Percentiles rank a stretch among this genome's conserved stretches.
phyloP scores from a whole-genome alignment of 176 grass and related monocot genomes.

The Aegilops longissima region DNA sequence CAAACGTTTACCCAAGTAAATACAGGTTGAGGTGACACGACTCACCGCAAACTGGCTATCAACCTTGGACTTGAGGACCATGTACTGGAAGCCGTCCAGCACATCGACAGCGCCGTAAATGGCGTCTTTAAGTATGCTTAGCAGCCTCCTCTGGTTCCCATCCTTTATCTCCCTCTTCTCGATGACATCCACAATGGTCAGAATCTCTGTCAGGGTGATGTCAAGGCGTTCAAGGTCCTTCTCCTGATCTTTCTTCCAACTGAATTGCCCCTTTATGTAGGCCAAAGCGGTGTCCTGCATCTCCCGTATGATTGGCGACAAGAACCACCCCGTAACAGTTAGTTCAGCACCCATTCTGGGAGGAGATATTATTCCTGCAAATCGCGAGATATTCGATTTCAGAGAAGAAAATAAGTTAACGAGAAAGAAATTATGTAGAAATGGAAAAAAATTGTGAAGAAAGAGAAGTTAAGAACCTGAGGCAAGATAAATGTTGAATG shows the following conservation, averaged over 20 bases:
- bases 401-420: conserved; percentile 2
- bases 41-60: conserved; percentile 22
- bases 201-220: conserved; percentile 47
- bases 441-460: neutral
- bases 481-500: neutral
- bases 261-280: conserved; percentile 45
- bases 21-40: conserved; percentile 7
- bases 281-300: conserved; percentile 47
- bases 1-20: conserved; percentile 33
- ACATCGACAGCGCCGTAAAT: conserved; percentile 61
- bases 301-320: conserved; percentile 56
- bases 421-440: neutral
- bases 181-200: conserved; percentile 33
- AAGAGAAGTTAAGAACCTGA: neutral
- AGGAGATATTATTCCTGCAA: neutral
- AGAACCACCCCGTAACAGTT: conserved; percentile 50
- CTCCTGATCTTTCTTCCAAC: conserved; percentile 48
- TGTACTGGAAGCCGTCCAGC: conserved; percentile 58
- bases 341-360: conserved; percentile 36
- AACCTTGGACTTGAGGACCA: conserved; percentile 42
- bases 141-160: conserved; percentile 38
- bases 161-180: conserved; percentile 53
- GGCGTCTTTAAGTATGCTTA: conserved; percentile 56
- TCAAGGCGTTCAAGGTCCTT: conserved; percentile 49
- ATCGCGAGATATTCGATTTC: neutral